Percentiles rank a stretch among this genome's conserved stretches.
Conservation (phyloP, 23 red algal species). For the Gracilaria domingensis region DNA sequence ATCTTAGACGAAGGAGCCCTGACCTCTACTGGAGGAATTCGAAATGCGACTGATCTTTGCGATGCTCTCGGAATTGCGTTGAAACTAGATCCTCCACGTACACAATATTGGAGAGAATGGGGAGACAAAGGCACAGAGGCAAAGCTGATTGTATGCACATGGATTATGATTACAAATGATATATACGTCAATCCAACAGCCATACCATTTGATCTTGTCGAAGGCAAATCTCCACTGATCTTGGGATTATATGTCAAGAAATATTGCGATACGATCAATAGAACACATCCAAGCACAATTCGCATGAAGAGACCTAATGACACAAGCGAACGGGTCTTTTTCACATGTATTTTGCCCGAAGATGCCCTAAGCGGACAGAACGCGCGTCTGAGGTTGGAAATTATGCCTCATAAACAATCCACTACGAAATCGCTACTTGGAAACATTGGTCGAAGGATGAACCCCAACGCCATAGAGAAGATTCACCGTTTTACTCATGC, state of each 20-base stretch:
- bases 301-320: constrained; percentile 28
- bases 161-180: constrained; percentile 41
- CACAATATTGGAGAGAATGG: constrained; percentile 12
- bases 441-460: neutral
- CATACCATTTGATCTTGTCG: constrained; percentile 22
- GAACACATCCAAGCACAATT: neutral
- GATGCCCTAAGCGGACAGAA: neutral
- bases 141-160: neutral
- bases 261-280: constrained; percentile 9
- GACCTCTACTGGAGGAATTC: constrained; percentile 39
- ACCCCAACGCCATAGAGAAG: constrained; percentile 20
- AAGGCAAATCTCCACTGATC: constrained; percentile 13
- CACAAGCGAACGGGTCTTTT: constrained; percentile 11
- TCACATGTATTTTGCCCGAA: constrained; percentile 20
- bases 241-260: constrained; percentile 13
- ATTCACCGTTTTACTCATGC: constrained; percentile 34
- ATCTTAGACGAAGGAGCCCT: constrained; percentile 50
- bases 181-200: neutral
- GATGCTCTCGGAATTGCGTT: constrained; percentile 18
- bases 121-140: constrained; percentile 21
- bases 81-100: constrained; percentile 20
- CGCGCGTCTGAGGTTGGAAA: neutral
- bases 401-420: constrained; percentile 10
- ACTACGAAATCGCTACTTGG: constrained; percentile 12
- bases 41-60: constrained; percentile 6